Evolutionary conservation across 164 flowering plant species (phyloP), one percentile per base, ranked within the genome.

Genomic region (Stephania yunnanensis): DNA sequence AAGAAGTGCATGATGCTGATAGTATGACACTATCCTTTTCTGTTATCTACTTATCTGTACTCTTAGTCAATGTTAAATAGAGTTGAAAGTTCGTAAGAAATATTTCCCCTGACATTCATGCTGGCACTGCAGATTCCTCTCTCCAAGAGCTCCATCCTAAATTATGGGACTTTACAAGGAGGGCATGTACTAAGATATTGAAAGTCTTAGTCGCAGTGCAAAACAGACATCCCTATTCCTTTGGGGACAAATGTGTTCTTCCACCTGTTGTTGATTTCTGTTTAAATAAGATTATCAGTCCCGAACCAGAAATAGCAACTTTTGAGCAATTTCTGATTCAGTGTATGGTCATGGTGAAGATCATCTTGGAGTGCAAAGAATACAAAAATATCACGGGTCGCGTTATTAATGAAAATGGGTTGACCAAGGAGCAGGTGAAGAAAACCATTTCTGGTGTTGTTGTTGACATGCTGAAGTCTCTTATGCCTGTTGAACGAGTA

Each of bases 301-400:
- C 92, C 73, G 97, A 87, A 64, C 89, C 84, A 25, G 87, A 83
- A 72, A 31, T 89, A 30, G n/a, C 82, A 20, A 76, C 89, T 42
- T 93, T 88, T 77, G 95, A 93, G 78, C 83, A 84, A 78, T 91
- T 93, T 82, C 74, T 90, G 75, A 95, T 95, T 81, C 94, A 95
- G 72, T 95, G 98, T 77, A 91, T 95, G 97, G 88, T 90, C 46
- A 80, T 95, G 92, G 89, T 92, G 77, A 95, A 92, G 79, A 80
- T 86, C 76, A 64, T 90, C 68, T 76, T 93, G 76, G 98, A 95
- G 85, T 92, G 98, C 85, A 95, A 91, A 79, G 98, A 93, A 76
- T 95, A 95, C 82, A 93, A 88, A 80, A 91, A 84, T 75, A 87
- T 90, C 61, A 90, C 87, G 74, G 99, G 99, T 63, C 93, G 91